A percentile compares a stretch with the other conserved stretches of the same genome.
Conservation (phyloP, 2,329 filamentous ascomycete genomes). For the Aureobasidium mangrovei region DNA sequence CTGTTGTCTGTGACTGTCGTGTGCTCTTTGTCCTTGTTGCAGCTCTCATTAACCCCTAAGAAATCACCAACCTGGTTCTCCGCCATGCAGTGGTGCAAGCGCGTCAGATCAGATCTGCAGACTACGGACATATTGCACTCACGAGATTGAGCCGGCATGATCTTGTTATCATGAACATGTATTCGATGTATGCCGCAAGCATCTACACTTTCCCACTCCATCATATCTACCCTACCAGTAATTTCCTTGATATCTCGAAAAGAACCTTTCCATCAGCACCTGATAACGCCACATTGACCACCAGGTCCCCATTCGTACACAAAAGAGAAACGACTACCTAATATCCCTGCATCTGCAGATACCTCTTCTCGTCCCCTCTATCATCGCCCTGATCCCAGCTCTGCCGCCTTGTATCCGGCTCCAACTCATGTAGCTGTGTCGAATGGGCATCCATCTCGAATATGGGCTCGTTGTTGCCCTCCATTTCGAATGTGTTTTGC, state of each 20-base stretch:
- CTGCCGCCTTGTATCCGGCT: slow-evolving; percentile 12
- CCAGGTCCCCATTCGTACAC: neutral
- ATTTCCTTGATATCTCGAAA: no score
- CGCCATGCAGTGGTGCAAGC: no score
- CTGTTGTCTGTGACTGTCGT: neutral
- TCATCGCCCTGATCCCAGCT: slow-evolving; percentile 13
- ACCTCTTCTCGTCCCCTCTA: slow-evolving; percentile 15
- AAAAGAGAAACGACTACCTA: neutral
- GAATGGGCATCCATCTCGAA: slow-evolving; percentile 24
- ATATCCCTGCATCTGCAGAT: slow-evolving; percentile 13
- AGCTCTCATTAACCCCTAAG: neutral
- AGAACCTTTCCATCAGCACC: no score
- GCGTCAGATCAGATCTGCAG: no score
- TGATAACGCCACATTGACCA: neutral
- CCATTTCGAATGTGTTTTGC: slow-evolving; percentile 18
- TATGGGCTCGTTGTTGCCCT: slow-evolving; percentile 19
- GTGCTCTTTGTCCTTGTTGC: neutral
- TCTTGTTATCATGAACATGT: no score
- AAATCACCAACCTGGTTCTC: no score
- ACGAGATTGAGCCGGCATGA: no score
- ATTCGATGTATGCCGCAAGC: no score
- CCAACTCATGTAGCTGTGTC: slow-evolving; percentile 21
- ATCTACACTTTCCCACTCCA: no score
- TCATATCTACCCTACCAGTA: no score
- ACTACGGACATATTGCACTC: no score